Conservation (phyloP, 1,139 yeast species). For the Arxiozyma slooffiae region DNA sequence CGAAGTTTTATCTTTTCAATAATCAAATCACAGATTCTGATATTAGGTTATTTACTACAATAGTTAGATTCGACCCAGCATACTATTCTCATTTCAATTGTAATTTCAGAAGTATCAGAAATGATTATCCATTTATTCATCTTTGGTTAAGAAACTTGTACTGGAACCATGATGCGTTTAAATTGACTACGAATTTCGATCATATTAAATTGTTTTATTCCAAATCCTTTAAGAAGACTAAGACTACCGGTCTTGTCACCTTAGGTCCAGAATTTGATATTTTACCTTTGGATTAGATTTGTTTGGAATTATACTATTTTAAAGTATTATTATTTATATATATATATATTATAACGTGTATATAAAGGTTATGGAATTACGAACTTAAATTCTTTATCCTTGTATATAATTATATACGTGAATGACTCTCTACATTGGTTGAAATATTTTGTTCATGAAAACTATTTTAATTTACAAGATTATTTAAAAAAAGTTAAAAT, state of each 20-base stretch:
- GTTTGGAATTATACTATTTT: neutral
- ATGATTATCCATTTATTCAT: slow-evolving; percentile 64
- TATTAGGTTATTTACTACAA: slow-evolving; percentile 66
- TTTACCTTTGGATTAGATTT: slow-evolving; percentile 1
- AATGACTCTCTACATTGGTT: too few species aligned
- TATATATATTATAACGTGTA: too few species aligned
- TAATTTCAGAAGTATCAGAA: slow-evolving; percentile 66
- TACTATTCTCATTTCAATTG: slow-evolving; percentile 89
- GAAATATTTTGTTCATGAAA: neutral
- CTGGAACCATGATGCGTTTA: slow-evolving; percentile 69
- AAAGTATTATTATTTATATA: neutral
- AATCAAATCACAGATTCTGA: slow-evolving; percentile 75
- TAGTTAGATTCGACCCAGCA: slow-evolving; percentile 75
- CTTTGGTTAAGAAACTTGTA: slow-evolving; percentile 70
- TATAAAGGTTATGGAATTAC: too few species aligned
- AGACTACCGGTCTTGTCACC: slow-evolving; percentile 7
- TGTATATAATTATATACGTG: too few species aligned
- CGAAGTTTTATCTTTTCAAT: slow-evolving; percentile 37
- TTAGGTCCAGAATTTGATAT: slow-evolving; percentile 11
- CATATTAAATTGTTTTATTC: slow-evolving; percentile 86
- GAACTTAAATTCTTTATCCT: too few species aligned
- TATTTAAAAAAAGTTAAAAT: neutral
- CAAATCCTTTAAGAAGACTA: slow-evolving; percentile 36
- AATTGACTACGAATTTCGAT: slow-evolving; percentile 68
- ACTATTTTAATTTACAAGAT: too few species aligned